A percentile compares a stretch with the other conserved stretches of the same genome.
Conservation (phyloP, 2,329 filamentous ascomycete genomes). For the Arthrobotrys musiformis region DNA sequence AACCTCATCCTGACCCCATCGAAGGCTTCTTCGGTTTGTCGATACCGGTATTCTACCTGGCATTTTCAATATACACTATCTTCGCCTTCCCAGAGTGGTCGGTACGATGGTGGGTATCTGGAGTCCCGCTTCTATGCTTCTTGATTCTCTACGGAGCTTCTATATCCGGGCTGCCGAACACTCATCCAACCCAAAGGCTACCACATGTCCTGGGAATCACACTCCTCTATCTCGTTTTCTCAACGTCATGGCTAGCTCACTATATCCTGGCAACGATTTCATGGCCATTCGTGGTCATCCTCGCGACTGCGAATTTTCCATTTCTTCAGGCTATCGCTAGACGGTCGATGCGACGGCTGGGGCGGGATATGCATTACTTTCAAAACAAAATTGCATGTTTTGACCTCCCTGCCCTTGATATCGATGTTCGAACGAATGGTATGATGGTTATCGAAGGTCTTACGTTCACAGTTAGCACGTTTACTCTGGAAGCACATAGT, state of each 20-base stretch:
- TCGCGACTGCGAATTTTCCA: slow-evolving; percentile 39
- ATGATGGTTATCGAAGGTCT: slow-evolving; percentile 68
- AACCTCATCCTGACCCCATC: slow-evolving; percentile 21
- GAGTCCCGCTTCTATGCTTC: slow-evolving; percentile 46
- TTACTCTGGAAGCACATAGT: slow-evolving; percentile 68
- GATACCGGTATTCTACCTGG: slow-evolving; percentile 44
- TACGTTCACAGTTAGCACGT: slow-evolving; percentile 66
- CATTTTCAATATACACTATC: slow-evolving; percentile 34
- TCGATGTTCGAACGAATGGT: slow-evolving; percentile 68
- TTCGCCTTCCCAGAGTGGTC: slow-evolving; percentile 53
- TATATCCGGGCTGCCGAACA: slow-evolving; percentile 33
- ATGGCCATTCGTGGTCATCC: slow-evolving; percentile 35
- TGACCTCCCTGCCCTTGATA: slow-evolving; percentile 66
- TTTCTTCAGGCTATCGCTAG: slow-evolving; percentile 24
- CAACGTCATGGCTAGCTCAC: slow-evolving; percentile 51
- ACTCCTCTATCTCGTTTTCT: slow-evolving; percentile 33
- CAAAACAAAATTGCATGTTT: slow-evolving; percentile 54
- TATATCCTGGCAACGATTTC: slow-evolving; percentile 19
- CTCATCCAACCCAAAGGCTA: slow-evolving; percentile 29
- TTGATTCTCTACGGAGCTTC: slow-evolving; percentile 34
- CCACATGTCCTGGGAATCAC: slow-evolving; percentile 19
- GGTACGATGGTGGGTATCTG: slow-evolving; percentile 49
- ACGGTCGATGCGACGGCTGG: slow-evolving; percentile 25
- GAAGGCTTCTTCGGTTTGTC: slow-evolving; percentile 47
- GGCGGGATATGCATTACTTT: slow-evolving; percentile 49